These are phyloP conservation scores for Halenospora varia DNA, from an alignment of 495 filamentous ascomycete genomes.

Conservation along the genomic window DNA sequence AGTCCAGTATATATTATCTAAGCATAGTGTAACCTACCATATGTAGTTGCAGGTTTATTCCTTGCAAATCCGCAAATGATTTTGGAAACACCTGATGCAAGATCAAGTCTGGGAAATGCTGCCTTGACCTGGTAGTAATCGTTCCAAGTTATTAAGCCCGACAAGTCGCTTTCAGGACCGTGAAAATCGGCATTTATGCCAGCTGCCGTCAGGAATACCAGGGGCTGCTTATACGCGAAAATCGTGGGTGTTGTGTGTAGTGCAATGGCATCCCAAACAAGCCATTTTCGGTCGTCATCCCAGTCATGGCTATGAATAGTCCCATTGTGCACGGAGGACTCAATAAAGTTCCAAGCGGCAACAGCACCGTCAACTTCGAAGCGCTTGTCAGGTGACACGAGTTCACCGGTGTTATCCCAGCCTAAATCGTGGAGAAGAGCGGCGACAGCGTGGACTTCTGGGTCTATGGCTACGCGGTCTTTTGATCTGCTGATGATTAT, in stretches of 20 bases:
- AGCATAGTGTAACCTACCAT: too few species aligned
- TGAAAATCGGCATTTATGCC: constrained; percentile 46
- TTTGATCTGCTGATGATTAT: constrained; percentile 10
- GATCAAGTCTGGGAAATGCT: constrained; percentile 5
- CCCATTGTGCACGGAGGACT: too few species aligned
- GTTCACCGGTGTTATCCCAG: constrained; percentile 19
- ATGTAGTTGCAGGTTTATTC: constrained; percentile 4
- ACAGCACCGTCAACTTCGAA: constrained; percentile 56
- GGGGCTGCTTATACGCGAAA: constrained; percentile 38
- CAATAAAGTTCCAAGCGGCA: constrained; percentile 42
- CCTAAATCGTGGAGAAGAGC: constrained; percentile 36
- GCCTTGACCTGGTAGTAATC: constrained; percentile 8
- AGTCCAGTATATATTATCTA: too few species aligned
- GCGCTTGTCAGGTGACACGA: constrained; percentile 35
- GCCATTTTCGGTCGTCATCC: constrained; percentile 31
- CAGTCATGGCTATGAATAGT: too few species aligned
- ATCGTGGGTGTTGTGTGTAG: constrained; percentile 41
- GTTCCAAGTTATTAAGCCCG: constrained; percentile 3
- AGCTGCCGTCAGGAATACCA: constrained; percentile 33
- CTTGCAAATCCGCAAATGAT: constrained; percentile 2
- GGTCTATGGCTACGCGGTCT: constrained; percentile 15
- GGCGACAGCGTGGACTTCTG: constrained; percentile 31
- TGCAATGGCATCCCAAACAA: constrained; percentile 52
- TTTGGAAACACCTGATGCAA: background rate
- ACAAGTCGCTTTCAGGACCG: constrained; percentile 26